Evolutionary conservation across 371 early-diverging fungal species (phyloP).

Genomic region (Mortierella sp.): DNA sequence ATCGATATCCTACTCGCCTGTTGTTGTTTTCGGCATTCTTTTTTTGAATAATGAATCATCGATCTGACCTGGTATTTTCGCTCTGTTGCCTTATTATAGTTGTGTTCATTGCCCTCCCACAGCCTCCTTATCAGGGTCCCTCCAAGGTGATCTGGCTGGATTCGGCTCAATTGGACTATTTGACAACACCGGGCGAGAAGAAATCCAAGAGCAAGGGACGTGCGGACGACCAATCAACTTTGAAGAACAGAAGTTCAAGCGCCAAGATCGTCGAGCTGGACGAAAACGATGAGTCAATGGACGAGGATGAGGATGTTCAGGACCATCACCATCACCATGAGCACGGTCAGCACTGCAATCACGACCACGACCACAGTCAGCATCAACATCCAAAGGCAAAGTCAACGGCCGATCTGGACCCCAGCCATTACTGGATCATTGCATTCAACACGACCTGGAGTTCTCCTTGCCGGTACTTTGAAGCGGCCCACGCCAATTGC

Average conservation of each 20-base stretch:
- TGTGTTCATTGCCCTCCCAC: conserved; percentile 66
- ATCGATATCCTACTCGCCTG: too few relatives aligned
- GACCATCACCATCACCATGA: neutral
- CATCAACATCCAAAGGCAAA: neutral
- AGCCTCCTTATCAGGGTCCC: conserved; percentile 72
- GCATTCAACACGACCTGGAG: conserved; percentile 52
- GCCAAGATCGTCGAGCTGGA: conserved; percentile 46
- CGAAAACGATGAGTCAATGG: conserved; percentile 32
- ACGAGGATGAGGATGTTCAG: neutral
- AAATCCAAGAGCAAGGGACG: conserved; percentile 24
- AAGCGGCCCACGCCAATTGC: conserved; percentile 46
- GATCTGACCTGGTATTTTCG: neutral
- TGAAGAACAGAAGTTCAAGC: conserved; percentile 15
- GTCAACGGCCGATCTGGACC: conserved; percentile 25
- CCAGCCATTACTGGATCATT: conserved; percentile 51
- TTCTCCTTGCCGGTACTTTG: conserved; percentile 51
- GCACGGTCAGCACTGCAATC: neutral
- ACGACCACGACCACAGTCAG: conserved; percentile 2
- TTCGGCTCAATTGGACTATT: conserved; percentile 31
- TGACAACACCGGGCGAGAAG: conserved; percentile 27
- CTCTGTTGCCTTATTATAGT: conserved; percentile 32
- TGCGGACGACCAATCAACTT: conserved; percentile 2
- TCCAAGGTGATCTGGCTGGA: conserved; percentile 49
- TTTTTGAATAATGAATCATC: too few relatives aligned
- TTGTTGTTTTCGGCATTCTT: too few relatives aligned